Evolutionary conservation across 306 rosid species (phyloP).

Genomic region (Cicer yamashitae): DNA sequence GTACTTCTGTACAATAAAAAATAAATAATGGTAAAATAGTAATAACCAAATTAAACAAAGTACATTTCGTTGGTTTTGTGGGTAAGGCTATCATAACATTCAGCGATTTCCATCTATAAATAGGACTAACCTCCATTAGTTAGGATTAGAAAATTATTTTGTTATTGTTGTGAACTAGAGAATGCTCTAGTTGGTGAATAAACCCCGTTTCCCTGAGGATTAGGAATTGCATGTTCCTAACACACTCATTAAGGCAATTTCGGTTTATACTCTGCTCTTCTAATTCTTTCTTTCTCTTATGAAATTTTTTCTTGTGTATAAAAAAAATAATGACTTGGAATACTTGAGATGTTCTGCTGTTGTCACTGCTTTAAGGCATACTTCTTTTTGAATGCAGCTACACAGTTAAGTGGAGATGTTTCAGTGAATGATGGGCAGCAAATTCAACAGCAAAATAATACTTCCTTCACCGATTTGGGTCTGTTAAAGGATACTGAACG

Average conservation of each 20-base stretch:
- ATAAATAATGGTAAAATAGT: too few relatives aligned
- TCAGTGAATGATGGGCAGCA: constrained; percentile 55
- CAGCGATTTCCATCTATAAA: too few relatives aligned
- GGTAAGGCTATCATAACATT: too few relatives aligned
- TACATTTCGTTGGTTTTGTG: too few relatives aligned
- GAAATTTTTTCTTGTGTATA: constrained; percentile 3
- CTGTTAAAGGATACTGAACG: constrained; percentile 85
- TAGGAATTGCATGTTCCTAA: too few relatives aligned
- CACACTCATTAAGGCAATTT: constrained; percentile 9
- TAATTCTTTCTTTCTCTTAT: constrained; percentile 33
- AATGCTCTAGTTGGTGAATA: too few relatives aligned
- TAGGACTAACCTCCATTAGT: too few relatives aligned
- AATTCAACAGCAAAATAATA: constrained; percentile 56
- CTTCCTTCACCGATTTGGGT: constrained; percentile 74
- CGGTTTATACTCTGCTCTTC: constrained; percentile 28
- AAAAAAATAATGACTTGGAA: constrained; percentile 25
- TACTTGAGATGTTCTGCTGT: constrained; percentile 14
- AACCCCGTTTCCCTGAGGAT: too few relatives aligned
- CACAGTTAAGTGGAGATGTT: constrained; percentile 55
- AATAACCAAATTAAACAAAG: too few relatives aligned
- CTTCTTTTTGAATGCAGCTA: constrained; percentile 47
- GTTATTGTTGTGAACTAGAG: too few relatives aligned
- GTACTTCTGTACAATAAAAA: too few relatives aligned
- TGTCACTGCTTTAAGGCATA: constrained; percentile 20
- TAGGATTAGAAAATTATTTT: too few relatives aligned